Evolutionary conservation across 2,329 filamentous ascomycete species (phyloP), one percentile per base, ranked within the genome.

Genomic region (Neurospora sp.): DNA sequence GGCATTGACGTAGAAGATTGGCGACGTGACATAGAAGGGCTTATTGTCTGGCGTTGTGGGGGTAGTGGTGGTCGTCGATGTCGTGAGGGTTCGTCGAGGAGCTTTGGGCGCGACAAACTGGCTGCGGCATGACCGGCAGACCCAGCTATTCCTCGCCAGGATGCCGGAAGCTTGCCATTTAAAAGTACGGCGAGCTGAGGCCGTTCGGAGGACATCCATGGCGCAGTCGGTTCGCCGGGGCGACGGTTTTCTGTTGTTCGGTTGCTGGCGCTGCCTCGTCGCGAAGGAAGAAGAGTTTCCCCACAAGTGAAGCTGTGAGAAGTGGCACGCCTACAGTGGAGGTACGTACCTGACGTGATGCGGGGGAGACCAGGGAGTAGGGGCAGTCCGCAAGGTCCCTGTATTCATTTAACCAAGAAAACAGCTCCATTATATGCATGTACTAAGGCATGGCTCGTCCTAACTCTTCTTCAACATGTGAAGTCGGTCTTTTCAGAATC

Each of bases 1-100:
- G 69, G 94, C 93, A 86, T 99, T 99, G 82, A 99, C 96, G 81
- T 99, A 99, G 84, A 98, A 99, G 71, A 99, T 99, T 2, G 96
- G 96, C 9, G 93, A 96, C 5, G 96, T 98, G 76, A 97, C 85
- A 84, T 98, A 99, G 83, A 91, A 97, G 9, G 95, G 93, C 82
- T 98, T 98, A 72, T 72, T 52, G 19, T 62, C 42, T 15, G 69
- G 23, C 15, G 69, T 36, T 28, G 68, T 42, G 33, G 62, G 17
- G 66, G 68, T 46, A 66, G 69, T 28, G 2, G 52, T 33, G 7
- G 52, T 62, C 15, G 52, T 62, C 28, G 28, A 33, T 9, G 52
- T 62, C 19, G 71, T 66, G 8, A 67, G 67, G 70, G 70, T 72
- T 33, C 68, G 69, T 58, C 67, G 72, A 7, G 70, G 68, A 39